Evolutionary conservation across 352 stramenopile genomes (phyloP).

Genomic region (Thraustochytrium sp.): DNA sequence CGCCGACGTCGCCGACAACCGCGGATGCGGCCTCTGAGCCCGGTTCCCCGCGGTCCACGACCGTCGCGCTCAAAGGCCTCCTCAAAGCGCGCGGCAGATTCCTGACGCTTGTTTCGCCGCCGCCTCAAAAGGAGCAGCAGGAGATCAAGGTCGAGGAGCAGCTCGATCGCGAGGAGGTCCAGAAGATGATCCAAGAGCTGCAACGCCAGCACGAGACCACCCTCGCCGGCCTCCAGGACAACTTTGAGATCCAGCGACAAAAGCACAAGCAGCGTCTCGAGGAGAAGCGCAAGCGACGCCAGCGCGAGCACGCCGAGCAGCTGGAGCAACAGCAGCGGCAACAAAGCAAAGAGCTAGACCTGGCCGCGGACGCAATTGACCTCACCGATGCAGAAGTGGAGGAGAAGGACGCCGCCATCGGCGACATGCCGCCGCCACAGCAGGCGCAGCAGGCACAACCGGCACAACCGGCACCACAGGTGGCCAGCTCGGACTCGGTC

Average conservation of each 20-base stretch:
- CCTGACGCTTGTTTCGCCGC: background rate
- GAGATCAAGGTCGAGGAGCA: background rate
- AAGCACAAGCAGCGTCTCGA: background rate
- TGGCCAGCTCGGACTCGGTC: too few relatives aligned
- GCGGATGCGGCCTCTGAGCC: background rate
- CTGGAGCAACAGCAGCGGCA: background rate
- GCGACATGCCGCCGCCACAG: too few relatives aligned
- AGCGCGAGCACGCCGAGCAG: background rate
- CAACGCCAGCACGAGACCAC: background rate
- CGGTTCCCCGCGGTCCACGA: too few relatives aligned
- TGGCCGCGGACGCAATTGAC: background rate
- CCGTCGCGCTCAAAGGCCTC: too few relatives aligned
- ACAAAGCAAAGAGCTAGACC: background rate
- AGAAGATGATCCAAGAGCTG: background rate
- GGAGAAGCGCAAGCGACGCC: background rate
- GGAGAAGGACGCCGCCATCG: background rate
- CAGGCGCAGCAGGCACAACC: too few relatives aligned
- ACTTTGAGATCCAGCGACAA: background rate
- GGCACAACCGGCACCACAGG: too few relatives aligned
- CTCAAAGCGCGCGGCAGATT: background rate
- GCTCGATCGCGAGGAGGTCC: background rate
- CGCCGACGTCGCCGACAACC: background rate
- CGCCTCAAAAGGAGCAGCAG: background rate
- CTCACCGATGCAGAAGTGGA: background rate
- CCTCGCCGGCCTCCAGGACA: background rate